A percentile compares a stretch with the other conserved stretches of the same genome.
Conservation (phyloP, 371 early-diverging fungal species). For the Smittium culicis region DNA sequence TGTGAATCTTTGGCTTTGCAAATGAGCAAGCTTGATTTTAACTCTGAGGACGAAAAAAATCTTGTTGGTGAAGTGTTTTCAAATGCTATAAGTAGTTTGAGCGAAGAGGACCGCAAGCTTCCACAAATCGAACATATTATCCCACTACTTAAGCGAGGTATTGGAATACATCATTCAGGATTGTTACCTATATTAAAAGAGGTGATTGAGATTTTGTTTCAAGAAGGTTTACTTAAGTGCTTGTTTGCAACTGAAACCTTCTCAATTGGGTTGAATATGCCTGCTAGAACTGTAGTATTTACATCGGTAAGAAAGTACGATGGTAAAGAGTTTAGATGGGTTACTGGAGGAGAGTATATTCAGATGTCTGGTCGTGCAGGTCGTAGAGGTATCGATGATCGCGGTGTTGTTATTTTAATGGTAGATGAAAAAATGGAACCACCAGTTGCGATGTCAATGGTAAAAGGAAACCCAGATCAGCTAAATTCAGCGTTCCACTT, state of each 20-base stretch:
- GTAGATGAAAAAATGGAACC: slow-evolving; percentile 95
- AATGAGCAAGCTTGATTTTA: slow-evolving; percentile 89
- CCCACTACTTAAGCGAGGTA: slow-evolving; percentile 90
- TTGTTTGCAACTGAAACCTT: slow-evolving; percentile 99
- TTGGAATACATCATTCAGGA: slow-evolving; percentile 99
- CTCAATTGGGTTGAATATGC: slow-evolving; percentile 99
- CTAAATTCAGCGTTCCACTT: slow-evolving; percentile 96
- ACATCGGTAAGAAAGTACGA: slow-evolving; percentile 97
- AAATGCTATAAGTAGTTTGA: slow-evolving; percentile 82
- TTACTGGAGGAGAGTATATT: slow-evolving; percentile 97
- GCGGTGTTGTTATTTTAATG: slow-evolving; percentile 97
- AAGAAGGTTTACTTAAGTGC: slow-evolving; percentile 95
- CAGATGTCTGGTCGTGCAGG: slow-evolving; percentile 99
- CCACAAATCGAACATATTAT: slow-evolving; percentile 92
- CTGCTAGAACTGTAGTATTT: slow-evolving; percentile 98
- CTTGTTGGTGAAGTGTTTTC: slow-evolving; percentile 78
- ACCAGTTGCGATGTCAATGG: slow-evolving; percentile 79
- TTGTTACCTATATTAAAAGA: slow-evolving; percentile 98
- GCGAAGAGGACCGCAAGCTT: slow-evolving; percentile 86
- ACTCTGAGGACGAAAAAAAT: slow-evolving; percentile 76
- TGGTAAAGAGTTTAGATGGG: slow-evolving; percentile 76
- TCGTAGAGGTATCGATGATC: slow-evolving; percentile 93
- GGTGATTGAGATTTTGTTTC: slow-evolving; percentile 99
- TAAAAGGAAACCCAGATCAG: slow-evolving; percentile 85
- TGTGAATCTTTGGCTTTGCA: slow-evolving; percentile 90